A percentile compares a stretch with the other conserved stretches of the same genome.
Evolutionary conservation across 2,329 filamentous ascomycete species (phyloP).

Genomic region (Plenodomus tracheiphilus): DNA sequence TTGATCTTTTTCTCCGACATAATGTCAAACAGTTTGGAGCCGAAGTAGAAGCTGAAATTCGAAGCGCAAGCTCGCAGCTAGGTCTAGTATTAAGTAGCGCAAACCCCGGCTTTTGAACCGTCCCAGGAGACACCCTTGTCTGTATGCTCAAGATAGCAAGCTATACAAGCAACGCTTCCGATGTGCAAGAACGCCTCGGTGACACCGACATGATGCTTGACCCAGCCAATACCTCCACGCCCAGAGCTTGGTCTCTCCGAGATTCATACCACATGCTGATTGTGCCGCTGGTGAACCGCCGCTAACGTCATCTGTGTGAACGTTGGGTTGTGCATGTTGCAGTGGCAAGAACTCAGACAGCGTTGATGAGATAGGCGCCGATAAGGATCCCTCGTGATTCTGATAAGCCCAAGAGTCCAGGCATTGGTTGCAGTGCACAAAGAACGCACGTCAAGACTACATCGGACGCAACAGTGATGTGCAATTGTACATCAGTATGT

Average conservation of each 20-base stretch:
- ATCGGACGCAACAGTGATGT: too few species aligned
- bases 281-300: neutral
- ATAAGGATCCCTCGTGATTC: constrained; percentile 6
- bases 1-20: constrained; percentile 24
- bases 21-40: neutral
- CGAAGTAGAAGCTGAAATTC: too few species aligned
- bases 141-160: too few species aligned
- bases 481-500: too few species aligned
- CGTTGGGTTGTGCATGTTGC: neutral
- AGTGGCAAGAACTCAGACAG: constrained; percentile 4
- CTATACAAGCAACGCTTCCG: too few species aligned
- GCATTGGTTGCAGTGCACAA: neutral
- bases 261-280: too few species aligned
- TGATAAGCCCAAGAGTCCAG: constrained; percentile 5
- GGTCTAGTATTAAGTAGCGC: neutral
- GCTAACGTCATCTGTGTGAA: constrained; percentile 1
- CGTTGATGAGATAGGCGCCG: constrained; percentile 8
- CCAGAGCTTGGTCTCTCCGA: too few species aligned
- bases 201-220: too few species aligned
- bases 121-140: too few species aligned
- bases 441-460: too few species aligned
- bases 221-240: too few species aligned
- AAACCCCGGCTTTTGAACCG: constrained; percentile 1
- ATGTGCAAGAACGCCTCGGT: too few species aligned
- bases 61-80: neutral